Evolutionary conservation across 163 green algal species (phyloP), one percentile per base, ranked within the genome.

Genomic region (Scenedesmus sp.): DNA sequence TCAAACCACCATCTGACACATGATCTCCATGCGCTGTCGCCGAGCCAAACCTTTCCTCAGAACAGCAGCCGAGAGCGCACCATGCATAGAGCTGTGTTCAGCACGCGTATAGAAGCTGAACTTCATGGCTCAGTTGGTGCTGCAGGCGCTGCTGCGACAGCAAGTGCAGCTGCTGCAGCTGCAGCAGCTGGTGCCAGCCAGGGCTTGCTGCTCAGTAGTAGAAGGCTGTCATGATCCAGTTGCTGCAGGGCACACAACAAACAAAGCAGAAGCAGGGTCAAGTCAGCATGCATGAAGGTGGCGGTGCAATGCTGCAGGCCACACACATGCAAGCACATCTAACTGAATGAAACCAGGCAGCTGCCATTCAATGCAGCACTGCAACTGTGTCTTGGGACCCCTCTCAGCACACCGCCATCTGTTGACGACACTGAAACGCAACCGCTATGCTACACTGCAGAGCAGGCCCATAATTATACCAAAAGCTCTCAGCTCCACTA

Each of bases 221-320:
- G 94, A 95, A 96, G 15, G 91, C 81, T 16, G 95, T 96, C 56
- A 96, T 96, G 82, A 95, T 82, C 94, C 94, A 96, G 91, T 96
- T 96, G 92, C 86, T 92, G 74, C n/a, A 81, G 34, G 9, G 20
- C 12, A 64, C 52, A 66, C 4, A 34, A 34, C 20, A 81, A 4
- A 60, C 34, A 56, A 13, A 70, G 12, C 15, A 88, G 26, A 3
- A 74, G 20, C 55, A 10, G 15, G 56, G 56, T 4, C 34, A 62
- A 64, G 52, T 46, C 16, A 59, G 55, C 13, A 57, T 7, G 18
- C 81, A 64, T 59, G 3, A 15, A 86, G 3, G 5, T 62, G 4
- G 13, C 52, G 20, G 16, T 62, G 4, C 3, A 3, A 6, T 83
- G 10, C 74, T 56, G 74, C 74, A 83, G n/a, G 74, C 74, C 10